Conservation (phyloP, 2,329 filamentous ascomycete genomes). For the Botrytis galanthina region DNA sequence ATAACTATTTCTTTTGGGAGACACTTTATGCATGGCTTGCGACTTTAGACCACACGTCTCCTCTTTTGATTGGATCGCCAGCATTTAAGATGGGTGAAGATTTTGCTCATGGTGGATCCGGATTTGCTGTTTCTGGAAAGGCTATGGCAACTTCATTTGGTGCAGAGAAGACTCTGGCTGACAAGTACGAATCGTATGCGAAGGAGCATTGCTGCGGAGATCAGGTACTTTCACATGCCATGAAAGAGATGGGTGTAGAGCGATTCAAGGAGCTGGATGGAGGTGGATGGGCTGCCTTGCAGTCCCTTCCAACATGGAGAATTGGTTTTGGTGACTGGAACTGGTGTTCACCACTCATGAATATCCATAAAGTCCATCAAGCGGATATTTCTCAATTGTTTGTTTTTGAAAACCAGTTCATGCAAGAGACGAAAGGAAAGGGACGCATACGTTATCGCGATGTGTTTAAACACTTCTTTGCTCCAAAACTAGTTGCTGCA, state of each 20-base stretch:
- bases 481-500: background rate
- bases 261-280: constrained; percentile 20
- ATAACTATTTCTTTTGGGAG: constrained; percentile 56
- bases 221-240: constrained; percentile 22
- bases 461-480: constrained; percentile 20
- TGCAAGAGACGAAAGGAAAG: constrained; percentile 15
- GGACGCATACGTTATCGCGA: constrained; percentile 22
- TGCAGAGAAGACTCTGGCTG: constrained; percentile 16
- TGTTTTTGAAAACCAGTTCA: constrained; percentile 24
- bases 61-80: constrained; percentile 48
- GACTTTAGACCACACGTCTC: constrained; percentile 44
- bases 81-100: constrained; percentile 43
- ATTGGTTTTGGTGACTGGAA: constrained; percentile 24
- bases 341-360: constrained; percentile 22
- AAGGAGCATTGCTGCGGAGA: constrained; percentile 23
- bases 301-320: constrained; percentile 20
- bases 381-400: constrained; percentile 22
- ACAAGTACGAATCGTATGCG: constrained; percentile 17
- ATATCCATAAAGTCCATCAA: constrained; percentile 26
- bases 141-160: constrained; percentile 43
- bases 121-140: constrained; percentile 52
- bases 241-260: constrained; percentile 20
- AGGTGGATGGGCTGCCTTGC: constrained; percentile 22
- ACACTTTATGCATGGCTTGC: constrained; percentile 51
- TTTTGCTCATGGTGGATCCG: constrained; percentile 58